These are phyloP conservation scores for Onygenales sp. DNA, from an alignment of 2,329 filamentous ascomycete species.

Conservation along the genomic window DNA sequence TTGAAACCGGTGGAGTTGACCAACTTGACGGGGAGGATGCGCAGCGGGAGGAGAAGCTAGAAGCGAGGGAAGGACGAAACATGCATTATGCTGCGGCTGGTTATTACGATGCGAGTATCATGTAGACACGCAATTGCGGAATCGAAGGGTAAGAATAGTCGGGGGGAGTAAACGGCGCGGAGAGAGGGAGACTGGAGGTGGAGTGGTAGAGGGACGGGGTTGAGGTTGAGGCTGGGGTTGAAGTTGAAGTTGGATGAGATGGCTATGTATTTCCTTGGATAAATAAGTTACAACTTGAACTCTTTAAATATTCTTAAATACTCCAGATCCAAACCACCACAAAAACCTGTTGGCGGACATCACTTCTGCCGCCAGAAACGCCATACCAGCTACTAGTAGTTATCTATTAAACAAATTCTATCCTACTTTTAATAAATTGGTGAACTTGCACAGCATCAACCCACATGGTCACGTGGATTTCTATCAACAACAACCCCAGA, in stretches of 20 bases:
- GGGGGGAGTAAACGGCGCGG: background rate
- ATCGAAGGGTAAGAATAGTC: background rate
- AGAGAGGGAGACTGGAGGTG: background rate
- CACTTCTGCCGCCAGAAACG: too few relatives aligned
- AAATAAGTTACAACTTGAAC: background rate
- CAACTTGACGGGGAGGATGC: background rate
- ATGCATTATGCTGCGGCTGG: background rate
- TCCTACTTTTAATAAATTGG: too few relatives aligned
- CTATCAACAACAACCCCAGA: too few relatives aligned
- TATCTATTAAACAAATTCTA: too few relatives aligned
- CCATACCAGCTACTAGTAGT: too few relatives aligned
- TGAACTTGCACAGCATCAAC: too few relatives aligned
- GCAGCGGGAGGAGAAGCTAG: background rate
- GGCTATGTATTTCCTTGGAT: background rate
- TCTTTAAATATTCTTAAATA: too few relatives aligned
- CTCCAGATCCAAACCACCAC: too few relatives aligned
- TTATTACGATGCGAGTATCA: background rate
- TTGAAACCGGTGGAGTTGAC: background rate
- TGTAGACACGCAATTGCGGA: background rate
- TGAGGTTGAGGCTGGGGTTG: background rate
- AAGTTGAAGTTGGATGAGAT: background rate
- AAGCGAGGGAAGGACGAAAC: background rate
- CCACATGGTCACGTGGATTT: too few relatives aligned
- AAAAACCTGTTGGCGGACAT: too few relatives aligned
- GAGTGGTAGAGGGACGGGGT: background rate